These are phyloP conservation scores for Crithidia thermophila DNA, from an alignment of 208 protist genomes.

Conservation along the genomic window DNA sequence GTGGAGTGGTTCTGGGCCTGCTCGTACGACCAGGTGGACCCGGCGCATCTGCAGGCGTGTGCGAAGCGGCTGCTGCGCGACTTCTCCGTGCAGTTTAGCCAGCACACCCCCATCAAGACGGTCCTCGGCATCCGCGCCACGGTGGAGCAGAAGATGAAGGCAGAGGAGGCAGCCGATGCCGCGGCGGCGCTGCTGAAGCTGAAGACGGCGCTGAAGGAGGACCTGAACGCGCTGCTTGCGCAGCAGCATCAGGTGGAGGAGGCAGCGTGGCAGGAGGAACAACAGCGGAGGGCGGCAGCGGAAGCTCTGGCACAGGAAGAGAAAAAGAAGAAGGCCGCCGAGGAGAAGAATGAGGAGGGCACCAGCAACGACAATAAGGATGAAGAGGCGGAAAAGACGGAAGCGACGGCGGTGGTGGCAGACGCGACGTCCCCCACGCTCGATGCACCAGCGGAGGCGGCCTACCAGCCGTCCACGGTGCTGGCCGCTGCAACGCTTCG, in stretches of 20 bases:
- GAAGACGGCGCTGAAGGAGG: not conserved
- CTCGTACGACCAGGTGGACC: conserved; percentile 93
- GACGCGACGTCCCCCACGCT: not conserved
- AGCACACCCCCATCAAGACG: conserved; percentile 95
- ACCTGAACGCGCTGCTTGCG: conserved; percentile 13
- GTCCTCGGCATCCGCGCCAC: conserved; percentile 97
- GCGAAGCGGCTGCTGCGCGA: conserved; percentile 98
- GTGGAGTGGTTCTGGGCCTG: conserved; percentile 92
- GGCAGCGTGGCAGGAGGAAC: not conserved
- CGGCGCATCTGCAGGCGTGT: conserved; percentile 97
- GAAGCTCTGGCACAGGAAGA: not conserved
- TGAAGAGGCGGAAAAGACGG: conserved; percentile 1
- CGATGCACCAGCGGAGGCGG: not conserved
- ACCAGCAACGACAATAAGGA: no score
- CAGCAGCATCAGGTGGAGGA: conserved; percentile 13
- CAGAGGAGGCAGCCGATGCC: not conserved
- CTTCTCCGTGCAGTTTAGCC: conserved; percentile 46
- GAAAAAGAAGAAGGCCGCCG: not conserved
- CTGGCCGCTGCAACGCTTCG: conserved; percentile 24
- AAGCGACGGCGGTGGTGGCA: not conserved
- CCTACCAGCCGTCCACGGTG: not conserved
- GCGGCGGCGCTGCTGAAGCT: not conserved
- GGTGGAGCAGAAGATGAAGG: conserved; percentile 87
- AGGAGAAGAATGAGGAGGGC: no score
- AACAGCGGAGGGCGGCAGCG: not conserved